These are phyloP conservation scores for Elsinoe necatrix DNA, from an alignment of 2,329 filamentous ascomycete genomes.

Conservation along the genomic window DNA sequence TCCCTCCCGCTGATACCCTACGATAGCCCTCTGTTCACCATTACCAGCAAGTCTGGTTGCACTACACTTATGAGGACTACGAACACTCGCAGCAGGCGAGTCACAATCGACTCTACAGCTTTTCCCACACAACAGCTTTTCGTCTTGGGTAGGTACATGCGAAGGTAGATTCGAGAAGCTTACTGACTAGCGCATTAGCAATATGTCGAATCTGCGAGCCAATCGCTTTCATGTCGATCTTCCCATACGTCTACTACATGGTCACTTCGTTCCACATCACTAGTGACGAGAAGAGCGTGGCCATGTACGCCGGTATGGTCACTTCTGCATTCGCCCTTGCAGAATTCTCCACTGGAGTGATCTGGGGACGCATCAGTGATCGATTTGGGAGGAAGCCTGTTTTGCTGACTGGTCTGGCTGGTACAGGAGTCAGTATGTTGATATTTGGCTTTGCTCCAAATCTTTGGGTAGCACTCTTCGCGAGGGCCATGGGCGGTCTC, in stretches of 20 bases:
- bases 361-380: conserved; percentile 92
- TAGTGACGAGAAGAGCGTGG: conserved; percentile 67
- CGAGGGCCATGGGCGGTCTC: conserved; percentile 79
- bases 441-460: conserved; percentile 84
- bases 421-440: conserved; percentile 86
- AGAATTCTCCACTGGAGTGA: conserved; percentile 83
- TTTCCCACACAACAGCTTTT: conserved; percentile 54
- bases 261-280: conserved; percentile 83
- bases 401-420: conserved; percentile 76
- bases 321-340: conserved; percentile 94
- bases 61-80: conserved; percentile 5
- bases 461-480: conserved; percentile 72
- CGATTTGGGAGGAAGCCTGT: conserved; percentile 87
- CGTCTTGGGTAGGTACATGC: conserved; percentile 40
- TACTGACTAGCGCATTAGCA: conserved; percentile 43
- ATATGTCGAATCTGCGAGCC: conserved; percentile 95
- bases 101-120: conserved; percentile 23
- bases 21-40: not conserved
- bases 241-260: conserved; percentile 98
- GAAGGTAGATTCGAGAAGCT: not conserved
- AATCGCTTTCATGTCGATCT: conserved; percentile 99
- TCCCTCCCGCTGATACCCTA: not conserved
- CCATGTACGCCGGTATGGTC: conserved; percentile 89
- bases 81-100: conserved; percentile 1
- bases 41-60: not conserved